A percentile compares a stretch with the other conserved stretches of the same genome.
These are phyloP conservation scores for Cucurbita pepo DNA, from an alignment of 306 rosid genomes.

Conservation along the genomic window DNA sequence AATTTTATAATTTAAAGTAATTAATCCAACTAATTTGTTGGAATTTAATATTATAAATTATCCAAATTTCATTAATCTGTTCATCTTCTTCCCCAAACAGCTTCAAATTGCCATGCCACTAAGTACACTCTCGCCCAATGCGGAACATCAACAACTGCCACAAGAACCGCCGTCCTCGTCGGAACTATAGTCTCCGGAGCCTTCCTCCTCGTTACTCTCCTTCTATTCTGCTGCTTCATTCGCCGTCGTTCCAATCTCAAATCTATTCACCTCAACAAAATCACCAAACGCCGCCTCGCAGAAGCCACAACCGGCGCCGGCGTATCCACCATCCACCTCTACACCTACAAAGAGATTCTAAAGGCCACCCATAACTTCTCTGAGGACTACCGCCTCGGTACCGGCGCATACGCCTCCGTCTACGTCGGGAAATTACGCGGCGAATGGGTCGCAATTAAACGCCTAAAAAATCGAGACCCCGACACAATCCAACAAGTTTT, in stretches of 20 bases:
- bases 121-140: constrained; percentile 55
- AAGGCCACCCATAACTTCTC: constrained; percentile 78
- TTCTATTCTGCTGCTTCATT: constrained; percentile 37
- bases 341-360: constrained; percentile 63
- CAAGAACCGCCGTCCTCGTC: constrained; percentile 41
- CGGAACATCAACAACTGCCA: constrained; percentile 26
- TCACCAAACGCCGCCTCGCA: constrained; percentile 53
- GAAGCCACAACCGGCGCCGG: constrained; percentile 45
- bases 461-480: constrained; percentile 49
- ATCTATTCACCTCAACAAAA: constrained; percentile 42
- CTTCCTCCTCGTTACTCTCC: constrained; percentile 24
- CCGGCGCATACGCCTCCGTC: constrained; percentile 86
- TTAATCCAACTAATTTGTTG: background rate
- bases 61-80: background rate
- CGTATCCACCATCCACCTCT: constrained; percentile 47
- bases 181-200: constrained; percentile 48
- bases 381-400: constrained; percentile 58
- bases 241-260: constrained; percentile 41
- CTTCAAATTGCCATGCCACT: constrained; percentile 28
- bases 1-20: background rate
- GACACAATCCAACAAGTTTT: constrained; percentile 69
- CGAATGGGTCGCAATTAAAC: constrained; percentile 76
- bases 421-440: constrained; percentile 65
- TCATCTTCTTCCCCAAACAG: constrained; percentile 6
- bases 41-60: background rate